Percentiles rank a stretch among this genome's conserved stretches.
Evolutionary conservation across 2,329 filamentous ascomycete species (phyloP).

Genomic region (Cladosporium velox): DNA sequence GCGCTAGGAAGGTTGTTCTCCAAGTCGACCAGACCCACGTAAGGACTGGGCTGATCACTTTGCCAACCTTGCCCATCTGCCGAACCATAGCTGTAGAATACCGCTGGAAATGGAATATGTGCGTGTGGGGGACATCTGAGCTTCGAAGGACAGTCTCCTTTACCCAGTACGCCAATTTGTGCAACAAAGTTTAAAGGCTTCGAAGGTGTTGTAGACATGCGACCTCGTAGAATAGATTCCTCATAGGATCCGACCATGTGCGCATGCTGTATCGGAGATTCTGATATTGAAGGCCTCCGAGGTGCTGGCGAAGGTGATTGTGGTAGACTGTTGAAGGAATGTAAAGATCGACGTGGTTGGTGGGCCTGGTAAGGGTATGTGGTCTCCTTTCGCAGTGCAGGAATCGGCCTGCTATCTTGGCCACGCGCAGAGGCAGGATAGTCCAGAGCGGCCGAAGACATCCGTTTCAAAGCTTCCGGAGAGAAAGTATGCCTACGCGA

Average conservation of each 20-base stretch:
- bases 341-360: conserved; percentile 58
- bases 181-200: conserved; percentile 90
- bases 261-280: conserved; percentile 82
- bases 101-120: conserved; percentile 85
- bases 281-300: conserved; percentile 71
- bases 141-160: conserved; percentile 82
- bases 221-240: conserved; percentile 88
- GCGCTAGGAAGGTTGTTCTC: conserved; percentile 68
- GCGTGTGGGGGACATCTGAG: conserved; percentile 88
- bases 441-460: conserved; percentile 44
- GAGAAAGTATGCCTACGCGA: conserved; percentile 73
- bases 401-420: conserved; percentile 34
- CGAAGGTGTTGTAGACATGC: conserved; percentile 96
- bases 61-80: conserved; percentile 58
- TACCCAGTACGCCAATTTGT: conserved; percentile 90
- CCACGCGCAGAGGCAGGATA: conserved; percentile 34
- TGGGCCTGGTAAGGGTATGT: conserved; percentile 62
- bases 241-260: conserved; percentile 98
- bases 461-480: conserved; percentile 58
- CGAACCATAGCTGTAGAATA: conserved; percentile 89
- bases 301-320: conserved; percentile 53
- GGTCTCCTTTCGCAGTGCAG: conserved; percentile 59
- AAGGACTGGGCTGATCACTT: conserved; percentile 88
- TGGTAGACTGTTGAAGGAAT: conserved; percentile 54
- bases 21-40: conserved; percentile 89